Conservation (phyloP, 495 filamentous ascomycete genomes). For the Platismatia glauca region DNA sequence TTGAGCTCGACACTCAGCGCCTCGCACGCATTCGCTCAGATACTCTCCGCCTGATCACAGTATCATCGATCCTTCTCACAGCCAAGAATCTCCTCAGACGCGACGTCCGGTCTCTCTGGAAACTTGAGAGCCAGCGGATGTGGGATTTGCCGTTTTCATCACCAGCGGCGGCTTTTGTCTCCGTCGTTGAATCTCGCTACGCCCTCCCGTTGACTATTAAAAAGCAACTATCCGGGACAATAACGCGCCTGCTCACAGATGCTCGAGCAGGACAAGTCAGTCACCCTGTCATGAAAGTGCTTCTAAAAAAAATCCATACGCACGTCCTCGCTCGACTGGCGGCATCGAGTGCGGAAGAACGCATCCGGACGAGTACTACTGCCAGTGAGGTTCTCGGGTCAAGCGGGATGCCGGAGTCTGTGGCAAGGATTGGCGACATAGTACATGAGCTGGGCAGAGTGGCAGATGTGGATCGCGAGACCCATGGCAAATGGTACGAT, state of each 20-base stretch:
- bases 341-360: slow-evolving; percentile 68
- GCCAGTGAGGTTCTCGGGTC: slow-evolving; percentile 75
- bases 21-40: slow-evolving; percentile 56
- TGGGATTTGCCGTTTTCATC: slow-evolving; percentile 49
- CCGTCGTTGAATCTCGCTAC: slow-evolving; percentile 68
- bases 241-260: slow-evolving; percentile 46
- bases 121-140: slow-evolving; percentile 71
- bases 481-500: slow-evolving; percentile 78
- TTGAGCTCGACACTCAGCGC: slow-evolving; percentile 69
- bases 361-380: slow-evolving; percentile 68
- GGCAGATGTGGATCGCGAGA: slow-evolving; percentile 66
- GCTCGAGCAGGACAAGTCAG: slow-evolving; percentile 31
- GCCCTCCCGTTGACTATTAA: slow-evolving; percentile 58
- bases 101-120: slow-evolving; percentile 85
- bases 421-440: slow-evolving; percentile 70
- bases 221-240: slow-evolving; percentile 38
- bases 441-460: slow-evolving; percentile 71
- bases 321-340: slow-evolving; percentile 71
- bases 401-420: slow-evolving; percentile 80
- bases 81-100: slow-evolving; percentile 94
- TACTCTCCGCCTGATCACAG: slow-evolving; percentile 65
- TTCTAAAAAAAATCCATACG: slow-evolving; percentile 28
- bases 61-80: slow-evolving; percentile 75
- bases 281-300: slow-evolving; percentile 33
- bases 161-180: slow-evolving; percentile 57